Evolutionary conservation across 306 rosid species (phyloP), one percentile per base, ranked within the genome.

Genomic region (Cucurbita maxima): DNA sequence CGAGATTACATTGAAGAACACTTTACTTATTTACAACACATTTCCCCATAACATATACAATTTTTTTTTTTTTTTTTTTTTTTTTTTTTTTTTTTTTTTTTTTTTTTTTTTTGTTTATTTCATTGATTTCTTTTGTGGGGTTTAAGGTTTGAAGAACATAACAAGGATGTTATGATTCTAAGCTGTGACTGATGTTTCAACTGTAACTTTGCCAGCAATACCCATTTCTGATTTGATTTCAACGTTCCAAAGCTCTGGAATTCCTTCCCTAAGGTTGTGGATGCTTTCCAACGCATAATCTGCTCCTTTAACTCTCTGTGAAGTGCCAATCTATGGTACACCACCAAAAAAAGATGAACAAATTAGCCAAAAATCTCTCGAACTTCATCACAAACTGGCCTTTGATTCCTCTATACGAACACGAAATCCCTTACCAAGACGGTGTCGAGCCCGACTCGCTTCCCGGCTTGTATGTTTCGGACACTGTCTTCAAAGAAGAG

Each of bases 401-500:
- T 55, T 16, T 72, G 75, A 53, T 53, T 71, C 45, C 44, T n/a
- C 51, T 41, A 38, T 15, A 58, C 1, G 57, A 13, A 5, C 8
- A 25, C 51, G 3, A 30, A 50, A 25, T 44, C 58, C 51, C 91
- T 85, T 82, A 95, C 99, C 92, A 88, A 79, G 76, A 95, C 97
- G 0, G 97, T 91, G 78, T 89, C 71, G 79, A 95, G 96, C 53
- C 93, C 99, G 58, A 86, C 90, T 20, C 87, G 87, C 63, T 91
- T 95, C 38, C 96, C 99, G 25, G 96, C 92, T 89, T 88, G 88
- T 71, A 85, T 85, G 86, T 95, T 95, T 19, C 99, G 82, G 62
- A 87, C 96, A 76, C 99, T 95, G 34, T 95, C 99, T 48, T 95
- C 99, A 79, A 95, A 89, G 86, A 95, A 95, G 79, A 95, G 44